These are phyloP conservation scores for Daldinia decipiens DNA, from an alignment of 495 filamentous ascomycete genomes.

Conservation along the genomic window DNA sequence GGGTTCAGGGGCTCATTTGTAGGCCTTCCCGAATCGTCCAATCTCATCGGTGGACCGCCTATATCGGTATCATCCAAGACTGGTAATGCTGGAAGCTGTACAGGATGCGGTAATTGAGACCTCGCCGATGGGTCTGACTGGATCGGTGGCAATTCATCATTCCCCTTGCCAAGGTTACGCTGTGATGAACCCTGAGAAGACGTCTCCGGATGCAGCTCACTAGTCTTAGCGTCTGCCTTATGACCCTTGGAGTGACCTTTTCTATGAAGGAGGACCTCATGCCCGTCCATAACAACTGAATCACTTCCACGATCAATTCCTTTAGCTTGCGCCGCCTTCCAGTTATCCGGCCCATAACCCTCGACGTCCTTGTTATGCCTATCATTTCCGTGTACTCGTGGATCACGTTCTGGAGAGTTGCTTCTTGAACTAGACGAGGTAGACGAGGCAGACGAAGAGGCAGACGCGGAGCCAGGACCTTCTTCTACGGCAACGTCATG, in stretches of 20 bases:
- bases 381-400: conserved; percentile 69
- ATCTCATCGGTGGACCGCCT: conserved; percentile 69
- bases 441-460: conserved; percentile 18
- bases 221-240: conserved; percentile 17
- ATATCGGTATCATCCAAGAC: conserved; percentile 81
- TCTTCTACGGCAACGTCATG: conserved; percentile 82
- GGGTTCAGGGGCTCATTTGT: conserved; percentile 59
- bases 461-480: conserved; percentile 60
- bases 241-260: conserved; percentile 33
- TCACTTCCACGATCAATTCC: conserved; percentile 71
- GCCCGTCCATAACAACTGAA: conserved; percentile 67
- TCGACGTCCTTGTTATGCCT: conserved; percentile 79
- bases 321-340: conserved; percentile 66
- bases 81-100: conserved; percentile 73
- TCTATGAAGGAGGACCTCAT: conserved; percentile 70
- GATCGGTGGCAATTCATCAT: conserved; percentile 37
- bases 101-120: conserved; percentile 62
- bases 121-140: conserved; percentile 5
- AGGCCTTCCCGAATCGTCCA: conserved; percentile 51
- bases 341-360: conserved; percentile 77
- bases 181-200: conserved; percentile 34
- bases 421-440: conserved; percentile 47
- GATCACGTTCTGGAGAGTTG: conserved; percentile 65
- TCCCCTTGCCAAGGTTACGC: conserved; percentile 31
- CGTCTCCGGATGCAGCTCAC: conserved; percentile 7